Conservation (phyloP, 1,284 basidiomycete genomes). For the Polyporus tsugae region DNA sequence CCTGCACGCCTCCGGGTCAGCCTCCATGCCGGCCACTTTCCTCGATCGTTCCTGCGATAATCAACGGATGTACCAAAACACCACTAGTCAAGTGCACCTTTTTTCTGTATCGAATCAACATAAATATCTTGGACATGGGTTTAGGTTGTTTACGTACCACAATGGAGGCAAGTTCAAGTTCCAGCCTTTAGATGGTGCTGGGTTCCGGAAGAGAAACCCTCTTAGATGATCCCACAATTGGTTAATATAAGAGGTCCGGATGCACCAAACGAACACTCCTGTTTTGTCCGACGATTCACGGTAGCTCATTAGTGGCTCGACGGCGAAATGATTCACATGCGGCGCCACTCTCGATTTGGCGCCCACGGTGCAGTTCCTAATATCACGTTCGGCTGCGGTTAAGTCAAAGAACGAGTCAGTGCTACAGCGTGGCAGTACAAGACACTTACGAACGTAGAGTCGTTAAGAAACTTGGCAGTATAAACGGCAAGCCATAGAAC, state of each 20-base stretch:
- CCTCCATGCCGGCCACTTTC: background rate
- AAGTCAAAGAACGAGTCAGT: background rate
- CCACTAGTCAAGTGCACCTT: background rate
- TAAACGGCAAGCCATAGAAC: background rate
- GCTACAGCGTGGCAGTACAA: background rate
- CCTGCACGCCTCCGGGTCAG: background rate
- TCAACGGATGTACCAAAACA: background rate
- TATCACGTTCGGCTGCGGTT: background rate
- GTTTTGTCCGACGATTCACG: background rate
- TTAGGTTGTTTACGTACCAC: background rate
- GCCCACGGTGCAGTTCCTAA: background rate
- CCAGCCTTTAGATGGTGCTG: too few relatives aligned
- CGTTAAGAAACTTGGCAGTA: background rate
- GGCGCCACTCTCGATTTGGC: background rate
- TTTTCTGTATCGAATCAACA: background rate
- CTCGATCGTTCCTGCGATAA: background rate
- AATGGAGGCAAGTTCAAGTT: too few relatives aligned
- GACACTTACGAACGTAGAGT: background rate
- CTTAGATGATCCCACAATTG: too few relatives aligned
- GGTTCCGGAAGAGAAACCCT: background rate
- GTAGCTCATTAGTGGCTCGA: background rate
- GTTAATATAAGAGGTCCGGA: background rate
- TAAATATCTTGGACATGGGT: too few relatives aligned
- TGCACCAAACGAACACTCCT: background rate
- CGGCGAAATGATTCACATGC: too few relatives aligned